phyloP scores from a whole-genome alignment of 208 protist species.

The Crithidia expoeki region DNA sequence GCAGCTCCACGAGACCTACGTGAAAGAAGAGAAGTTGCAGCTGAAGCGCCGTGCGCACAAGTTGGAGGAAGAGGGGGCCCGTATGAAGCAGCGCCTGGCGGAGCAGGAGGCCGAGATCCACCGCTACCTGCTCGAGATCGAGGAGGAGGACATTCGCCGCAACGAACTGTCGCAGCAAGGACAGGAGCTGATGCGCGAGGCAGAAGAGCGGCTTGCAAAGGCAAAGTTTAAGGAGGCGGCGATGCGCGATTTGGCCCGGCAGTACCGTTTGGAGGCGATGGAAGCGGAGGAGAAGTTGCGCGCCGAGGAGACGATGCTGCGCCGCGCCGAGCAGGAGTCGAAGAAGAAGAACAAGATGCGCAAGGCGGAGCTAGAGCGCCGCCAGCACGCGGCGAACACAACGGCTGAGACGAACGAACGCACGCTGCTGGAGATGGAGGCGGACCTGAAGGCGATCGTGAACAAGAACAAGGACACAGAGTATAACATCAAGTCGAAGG shows the following conservation, averaged over 20 bases:
- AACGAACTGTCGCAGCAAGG: conserved; percentile 43
- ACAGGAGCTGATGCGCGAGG: conserved; percentile 43
- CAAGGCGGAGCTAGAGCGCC: conserved; percentile 49
- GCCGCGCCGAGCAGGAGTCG: conserved; percentile 31
- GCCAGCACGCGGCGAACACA: conserved; percentile 32
- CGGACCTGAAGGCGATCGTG: conserved; percentile 42
- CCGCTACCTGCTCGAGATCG: conserved; percentile 57
- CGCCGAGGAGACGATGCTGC: conserved; percentile 47
- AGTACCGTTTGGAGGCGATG: conserved; percentile 45
- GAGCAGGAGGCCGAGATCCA: conserved; percentile 64
- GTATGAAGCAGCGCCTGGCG: conserved; percentile 41
- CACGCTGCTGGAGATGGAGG: conserved; percentile 59
- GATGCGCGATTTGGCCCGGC: conserved; percentile 48
- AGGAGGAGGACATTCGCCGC: conserved; percentile 59
- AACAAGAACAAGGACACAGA: conserved; percentile 65
- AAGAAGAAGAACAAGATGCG: conserved; percentile 45
- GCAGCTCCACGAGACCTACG: conserved; percentile 28
- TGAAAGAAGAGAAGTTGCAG: conserved; percentile 36
- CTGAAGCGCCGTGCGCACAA: conserved; percentile 36
- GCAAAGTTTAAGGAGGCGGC: conserved; percentile 52
- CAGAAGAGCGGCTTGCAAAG: conserved; percentile 48
- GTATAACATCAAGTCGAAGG: conserved; percentile 42
- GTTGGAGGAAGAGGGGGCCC: conserved; percentile 42
- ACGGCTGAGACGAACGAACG: conserved; percentile 47
- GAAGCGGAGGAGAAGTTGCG: conserved; percentile 48